phyloP scores from a whole-genome alignment of 805 yeast genomes.

The Kodamaea kaohsiungensis region DNA sequence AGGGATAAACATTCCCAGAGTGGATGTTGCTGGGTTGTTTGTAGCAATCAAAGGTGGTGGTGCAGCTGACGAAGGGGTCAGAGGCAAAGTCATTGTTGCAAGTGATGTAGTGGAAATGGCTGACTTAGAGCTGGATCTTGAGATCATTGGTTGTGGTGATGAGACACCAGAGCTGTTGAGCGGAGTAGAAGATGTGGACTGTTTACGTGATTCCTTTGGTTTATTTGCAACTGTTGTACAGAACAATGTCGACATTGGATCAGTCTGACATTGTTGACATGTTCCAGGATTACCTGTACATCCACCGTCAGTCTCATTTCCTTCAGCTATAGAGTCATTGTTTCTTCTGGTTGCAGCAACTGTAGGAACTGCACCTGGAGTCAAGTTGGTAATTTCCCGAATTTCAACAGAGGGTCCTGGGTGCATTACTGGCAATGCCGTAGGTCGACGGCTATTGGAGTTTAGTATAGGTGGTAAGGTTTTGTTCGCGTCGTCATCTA shows the following conservation, averaged over 20 bases:
- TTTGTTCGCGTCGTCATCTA: conserved; percentile 19
- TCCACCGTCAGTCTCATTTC: conserved; percentile 29
- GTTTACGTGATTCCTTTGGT: conserved; percentile 23
- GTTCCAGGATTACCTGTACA: conserved; percentile 91
- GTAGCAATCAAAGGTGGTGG: conserved; percentile 16
- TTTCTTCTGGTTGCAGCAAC: conserved; percentile 25
- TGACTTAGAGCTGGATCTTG: conserved; percentile 15
- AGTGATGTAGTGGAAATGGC: conserved; percentile 20
- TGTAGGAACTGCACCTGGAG: conserved; percentile 40
- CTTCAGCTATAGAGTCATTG: conserved; percentile 7
- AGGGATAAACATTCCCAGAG: conserved; percentile 65
- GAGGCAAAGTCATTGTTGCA: conserved; percentile 14
- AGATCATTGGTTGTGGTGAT: conserved; percentile 10
- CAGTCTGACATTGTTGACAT: conserved; percentile 77
- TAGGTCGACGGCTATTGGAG: conserved; percentile 28
- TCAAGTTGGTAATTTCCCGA: conserved; percentile 40
- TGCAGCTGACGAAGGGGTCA: conserved; percentile 19
- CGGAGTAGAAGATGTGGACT: background rate
- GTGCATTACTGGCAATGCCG: conserved; percentile 57
- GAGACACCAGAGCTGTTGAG: background rate
- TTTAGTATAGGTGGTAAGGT: conserved; percentile 44
- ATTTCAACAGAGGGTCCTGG: conserved; percentile 65
- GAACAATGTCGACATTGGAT: conserved; percentile 85
- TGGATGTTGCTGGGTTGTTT: conserved; percentile 15
- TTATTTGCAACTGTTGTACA: conserved; percentile 80